Base-by-base conservation (phyloP, 768 basidiomycete genomes). In the Calvatia gigantea region DNA sequence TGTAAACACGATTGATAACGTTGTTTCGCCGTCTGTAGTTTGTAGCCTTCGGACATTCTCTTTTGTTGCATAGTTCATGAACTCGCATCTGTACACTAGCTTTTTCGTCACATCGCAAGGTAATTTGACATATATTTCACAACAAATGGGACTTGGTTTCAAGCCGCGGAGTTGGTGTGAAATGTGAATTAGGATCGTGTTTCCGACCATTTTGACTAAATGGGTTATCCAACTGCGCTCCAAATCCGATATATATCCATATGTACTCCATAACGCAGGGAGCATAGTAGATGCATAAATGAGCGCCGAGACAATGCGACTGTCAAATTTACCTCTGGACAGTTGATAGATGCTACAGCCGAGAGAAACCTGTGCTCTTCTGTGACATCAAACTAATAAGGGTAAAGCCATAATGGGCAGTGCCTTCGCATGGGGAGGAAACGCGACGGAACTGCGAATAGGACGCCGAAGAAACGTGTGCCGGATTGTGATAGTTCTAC, bases 381-480 rank as follows among this genome's bases (percentile, higher is more conserved):
- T 9, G 14, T 3, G 5, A n/a, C n/a, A 14, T 21, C 41, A 17
- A 21, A 11, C 19, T 11, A 42, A 42, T 42, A 19, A 42, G 41
- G 19, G 41, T 42, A 23, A 23, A 23, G 8, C 17, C 21, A 37
- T 21, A n/a, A n/a, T n/a, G 21, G 41, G 8, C 23, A 21, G 19
- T 49, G 23, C 21, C 23, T 23, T 35, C n/a, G 48, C 21, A 19
- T 21, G 48, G 38, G 17, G 45, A 29, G 27, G 17, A 47, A 23
- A 17, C 25, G 14, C n/a, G 19, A 43, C 19, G 14, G 17, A 31
- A 17, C 27, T 32, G 32, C 31, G 33, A 32, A 27, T 11, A 27
- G 29, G 32, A 47, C 31, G 29, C 21, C 11, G 28, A 28, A 27
- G 67, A 56, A 35, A 44, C 74, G 71, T 58, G 78, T 71, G 65